These are phyloP conservation scores for Penicillium sp. DNA, from an alignment of 2,329 filamentous ascomycete genomes.

Conservation along the genomic window DNA sequence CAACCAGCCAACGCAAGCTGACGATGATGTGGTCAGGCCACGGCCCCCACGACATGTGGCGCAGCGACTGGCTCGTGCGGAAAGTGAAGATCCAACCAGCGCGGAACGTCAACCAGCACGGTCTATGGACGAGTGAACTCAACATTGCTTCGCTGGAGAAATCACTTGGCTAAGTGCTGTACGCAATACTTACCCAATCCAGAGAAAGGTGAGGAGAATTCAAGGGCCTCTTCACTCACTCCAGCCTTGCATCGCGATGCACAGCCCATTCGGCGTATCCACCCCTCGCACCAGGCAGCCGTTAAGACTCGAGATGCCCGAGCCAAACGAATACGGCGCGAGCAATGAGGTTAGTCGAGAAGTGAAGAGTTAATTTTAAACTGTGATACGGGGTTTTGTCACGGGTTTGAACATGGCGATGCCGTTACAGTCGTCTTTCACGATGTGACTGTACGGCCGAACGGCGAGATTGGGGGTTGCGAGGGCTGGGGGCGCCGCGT, in stretches of 20 bases:
- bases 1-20: not conserved
- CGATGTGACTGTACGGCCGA: not conserved
- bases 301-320: not conserved
- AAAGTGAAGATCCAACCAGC: not conserved
- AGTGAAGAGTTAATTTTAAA: not conserved
- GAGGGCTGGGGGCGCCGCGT: not conserved
- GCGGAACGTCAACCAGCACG: not conserved
- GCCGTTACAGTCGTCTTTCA: constrained; percentile 1
- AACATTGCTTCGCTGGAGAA: not conserved
- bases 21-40: not conserved
- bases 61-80: not conserved
- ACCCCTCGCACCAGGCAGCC: constrained; percentile 15
- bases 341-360: not conserved
- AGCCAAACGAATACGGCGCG: constrained; percentile 7
- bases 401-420: constrained; percentile 1
- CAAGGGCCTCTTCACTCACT: not conserved
- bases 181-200: not conserved
- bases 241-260: constrained; percentile 13
- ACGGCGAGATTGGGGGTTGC: not conserved
- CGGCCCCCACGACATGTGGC: not conserved
- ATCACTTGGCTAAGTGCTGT: not conserved
- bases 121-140: no score
- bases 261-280: constrained; percentile 9
- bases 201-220: not conserved
- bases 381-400: constrained; percentile 7